Conservation (phyloP, 306 rosid species). For the Sphenostylis stenocarpa region DNA sequence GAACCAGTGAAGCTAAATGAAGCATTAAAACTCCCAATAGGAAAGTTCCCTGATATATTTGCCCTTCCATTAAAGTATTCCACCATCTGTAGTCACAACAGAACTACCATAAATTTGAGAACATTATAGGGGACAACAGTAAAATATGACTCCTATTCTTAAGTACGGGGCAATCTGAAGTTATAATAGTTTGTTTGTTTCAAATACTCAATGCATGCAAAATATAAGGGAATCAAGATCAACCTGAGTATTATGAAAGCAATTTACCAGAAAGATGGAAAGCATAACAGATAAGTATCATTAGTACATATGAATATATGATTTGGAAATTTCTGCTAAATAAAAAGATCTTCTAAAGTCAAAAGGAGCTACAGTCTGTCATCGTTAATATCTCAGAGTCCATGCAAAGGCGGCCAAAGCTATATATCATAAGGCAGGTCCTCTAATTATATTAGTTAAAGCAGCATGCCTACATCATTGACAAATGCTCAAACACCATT, state of each 20-base stretch:
- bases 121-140: neutral
- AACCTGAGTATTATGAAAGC: neutral
- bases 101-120: slow-evolving; percentile 20
- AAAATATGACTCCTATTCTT: slow-evolving; percentile 1
- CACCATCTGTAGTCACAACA: slow-evolving; percentile 72
- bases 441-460: neutral
- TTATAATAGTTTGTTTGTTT: neutral
- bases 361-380: neutral
- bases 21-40: slow-evolving; percentile 83
- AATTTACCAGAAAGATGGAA: neutral
- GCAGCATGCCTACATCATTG: neutral
- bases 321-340: neutral
- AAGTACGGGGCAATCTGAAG: neutral
- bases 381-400: neutral
- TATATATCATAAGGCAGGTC: slow-evolving; percentile 7
- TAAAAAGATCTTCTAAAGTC: neutral
- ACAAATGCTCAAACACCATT: neutral
- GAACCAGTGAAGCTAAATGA: slow-evolving; percentile 94
- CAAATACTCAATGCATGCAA: neutral
- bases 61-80: slow-evolving; percentile 77
- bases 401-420: neutral
- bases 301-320: neutral
- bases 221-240: neutral
- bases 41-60: slow-evolving; percentile 56
- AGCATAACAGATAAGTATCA: neutral